phyloP scores from a whole-genome alignment of 768 basidiomycete species.

The Rhizopogon roseolus region DNA sequence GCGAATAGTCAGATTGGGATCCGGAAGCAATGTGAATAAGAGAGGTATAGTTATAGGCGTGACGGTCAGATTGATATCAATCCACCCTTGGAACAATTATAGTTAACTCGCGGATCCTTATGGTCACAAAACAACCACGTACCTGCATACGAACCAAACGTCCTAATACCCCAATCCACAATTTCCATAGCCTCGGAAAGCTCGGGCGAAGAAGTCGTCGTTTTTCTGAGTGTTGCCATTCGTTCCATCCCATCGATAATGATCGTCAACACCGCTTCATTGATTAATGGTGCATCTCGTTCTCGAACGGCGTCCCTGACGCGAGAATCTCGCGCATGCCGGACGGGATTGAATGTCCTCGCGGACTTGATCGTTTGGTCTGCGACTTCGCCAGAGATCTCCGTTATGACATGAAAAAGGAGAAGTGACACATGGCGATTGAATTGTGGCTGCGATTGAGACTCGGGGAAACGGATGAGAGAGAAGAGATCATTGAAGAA shows the following conservation, averaged over 20 bases:
- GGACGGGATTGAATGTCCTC: conserved; percentile 58
- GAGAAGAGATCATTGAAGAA: conserved; percentile 79
- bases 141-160: conserved; percentile 94
- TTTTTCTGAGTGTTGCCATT: conserved; percentile 49
- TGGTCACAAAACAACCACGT: conserved; percentile 29
- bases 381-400: conserved; percentile 96
- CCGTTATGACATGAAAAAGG: conserved; percentile 87
- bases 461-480: conserved; percentile 61
- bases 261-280: conserved; percentile 82
- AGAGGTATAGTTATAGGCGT: conserved; percentile 85
- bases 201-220: conserved; percentile 42
- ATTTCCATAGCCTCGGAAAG: conserved; percentile 64
- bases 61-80: conserved; percentile 94
- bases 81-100: conserved; percentile 68
- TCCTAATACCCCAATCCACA: conserved; percentile 89
- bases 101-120: neutral
- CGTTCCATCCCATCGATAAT: conserved; percentile 66
- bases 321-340: conserved; percentile 77
- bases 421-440: conserved; percentile 85
- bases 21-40: conserved; percentile 77
- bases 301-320: conserved; percentile 90
- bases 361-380: conserved; percentile 93
- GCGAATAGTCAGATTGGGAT: conserved; percentile 73
- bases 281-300: conserved; percentile 81
- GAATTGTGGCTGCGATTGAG: conserved; percentile 52